Evolutionary conservation across 192 early-diverging fungal genomes (phyloP).

Genomic region (Allomyces macrogynus): DNA sequence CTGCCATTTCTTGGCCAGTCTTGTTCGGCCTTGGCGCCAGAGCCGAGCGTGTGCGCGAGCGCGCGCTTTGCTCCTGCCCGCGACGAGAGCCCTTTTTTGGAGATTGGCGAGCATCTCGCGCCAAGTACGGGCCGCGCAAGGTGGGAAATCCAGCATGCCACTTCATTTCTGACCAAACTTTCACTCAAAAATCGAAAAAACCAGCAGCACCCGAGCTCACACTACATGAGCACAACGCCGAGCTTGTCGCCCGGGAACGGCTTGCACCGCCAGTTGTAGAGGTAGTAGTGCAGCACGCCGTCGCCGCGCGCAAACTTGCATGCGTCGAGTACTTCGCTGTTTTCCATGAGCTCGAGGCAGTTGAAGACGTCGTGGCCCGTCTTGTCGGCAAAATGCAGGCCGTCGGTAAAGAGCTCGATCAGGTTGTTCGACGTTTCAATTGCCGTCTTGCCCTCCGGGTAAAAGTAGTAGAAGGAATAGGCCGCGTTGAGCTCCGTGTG

Average conservation of each 20-base stretch:
- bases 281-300: slow-evolving; percentile 83
- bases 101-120: neutral
- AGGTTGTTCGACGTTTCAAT: no score
- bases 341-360: slow-evolving; percentile 82
- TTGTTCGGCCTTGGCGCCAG: no score
- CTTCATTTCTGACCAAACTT: no score
- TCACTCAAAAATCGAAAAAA: no score
- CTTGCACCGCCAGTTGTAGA: slow-evolving; percentile 84
- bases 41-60: no score
- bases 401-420: no score
- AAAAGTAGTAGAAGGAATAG: slow-evolving; percentile 85
- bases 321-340: slow-evolving; percentile 51
- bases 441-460: slow-evolving; percentile 13
- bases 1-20: no score
- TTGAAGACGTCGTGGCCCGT: slow-evolving; percentile 85
- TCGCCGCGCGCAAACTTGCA: slow-evolving; percentile 86
- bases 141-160: neutral
- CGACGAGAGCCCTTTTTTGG: no score
- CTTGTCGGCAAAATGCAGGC: slow-evolving; percentile 9
- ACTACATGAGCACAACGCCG: slow-evolving; percentile 74
- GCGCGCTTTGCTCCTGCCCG: no score
- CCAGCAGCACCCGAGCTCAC: neutral
- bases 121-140: neutral
- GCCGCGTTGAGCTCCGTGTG: slow-evolving; percentile 63
- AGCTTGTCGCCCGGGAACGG: slow-evolving; percentile 43